Conservation (phyloP, 129 eudicot species). For the Cynara cardunculus region DNA sequence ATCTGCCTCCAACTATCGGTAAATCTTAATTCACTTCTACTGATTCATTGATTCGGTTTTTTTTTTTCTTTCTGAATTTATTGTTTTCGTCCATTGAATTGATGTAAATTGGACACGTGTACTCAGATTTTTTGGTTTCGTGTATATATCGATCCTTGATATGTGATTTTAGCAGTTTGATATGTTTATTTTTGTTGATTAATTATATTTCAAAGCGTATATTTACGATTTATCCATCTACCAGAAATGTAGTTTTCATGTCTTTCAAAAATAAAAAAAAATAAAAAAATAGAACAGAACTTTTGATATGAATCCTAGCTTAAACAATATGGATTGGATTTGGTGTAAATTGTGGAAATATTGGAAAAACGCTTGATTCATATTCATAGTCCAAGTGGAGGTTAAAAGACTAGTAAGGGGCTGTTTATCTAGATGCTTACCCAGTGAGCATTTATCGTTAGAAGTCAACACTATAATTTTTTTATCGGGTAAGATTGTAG, state of each 20-base stretch:
- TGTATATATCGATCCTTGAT: neutral
- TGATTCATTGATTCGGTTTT: neutral
- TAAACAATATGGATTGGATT: neutral
- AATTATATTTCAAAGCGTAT: neutral
- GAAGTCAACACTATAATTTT: too few species aligned
- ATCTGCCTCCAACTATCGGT: slow-evolving; percentile 88
- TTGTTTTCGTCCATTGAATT: neutral
- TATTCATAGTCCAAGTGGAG: too few species aligned
- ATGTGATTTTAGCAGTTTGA: neutral
- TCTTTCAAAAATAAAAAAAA: neutral
- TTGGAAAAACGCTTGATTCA: neutral
- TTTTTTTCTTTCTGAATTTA: neutral
- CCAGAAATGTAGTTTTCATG: neutral
- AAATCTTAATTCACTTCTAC: neutral
- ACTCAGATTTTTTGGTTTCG: neutral
- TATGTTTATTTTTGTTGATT: neutral
- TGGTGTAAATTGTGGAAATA: neutral
- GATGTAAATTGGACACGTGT: neutral
- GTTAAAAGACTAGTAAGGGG: too few species aligned
- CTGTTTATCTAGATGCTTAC: too few species aligned
- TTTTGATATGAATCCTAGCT: neutral
- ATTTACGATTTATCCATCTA: neutral
- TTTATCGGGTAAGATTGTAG: too few species aligned
- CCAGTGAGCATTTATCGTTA: too few species aligned
- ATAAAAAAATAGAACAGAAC: neutral